Evolutionary conservation across 1,139 yeast genomes (phyloP).

Genomic region (Candida glucosophila): DNA sequence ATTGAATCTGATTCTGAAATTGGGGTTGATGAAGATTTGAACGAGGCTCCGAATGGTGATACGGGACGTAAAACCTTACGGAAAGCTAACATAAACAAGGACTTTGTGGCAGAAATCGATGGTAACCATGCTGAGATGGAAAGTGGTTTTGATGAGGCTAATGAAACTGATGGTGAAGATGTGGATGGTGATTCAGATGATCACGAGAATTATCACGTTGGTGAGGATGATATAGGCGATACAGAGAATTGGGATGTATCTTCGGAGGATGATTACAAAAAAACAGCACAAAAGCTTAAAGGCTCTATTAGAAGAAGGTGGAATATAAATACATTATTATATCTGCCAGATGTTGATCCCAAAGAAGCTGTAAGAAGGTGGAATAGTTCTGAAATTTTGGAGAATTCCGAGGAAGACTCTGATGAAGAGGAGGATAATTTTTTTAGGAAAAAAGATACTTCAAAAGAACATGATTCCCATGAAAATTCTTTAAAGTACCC

Average conservation of each 20-base stretch:
- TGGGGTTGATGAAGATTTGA: too few relatives aligned
- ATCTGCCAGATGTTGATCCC: conserved; percentile 70
- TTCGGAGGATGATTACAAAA: conserved; percentile 33
- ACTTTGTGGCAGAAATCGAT: conserved; percentile 23
- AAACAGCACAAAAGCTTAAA: conserved; percentile 38
- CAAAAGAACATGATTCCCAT: conserved; percentile 27
- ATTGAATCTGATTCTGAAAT: conserved; percentile 12
- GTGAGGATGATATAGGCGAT: too few relatives aligned
- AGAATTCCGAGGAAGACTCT: too few relatives aligned
- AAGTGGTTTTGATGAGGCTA: too few relatives aligned
- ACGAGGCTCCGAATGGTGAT: conserved; percentile 15
- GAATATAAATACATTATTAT: conserved; percentile 76
- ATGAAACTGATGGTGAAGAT: conserved; percentile 42
- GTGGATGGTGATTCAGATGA: conserved; percentile 31
- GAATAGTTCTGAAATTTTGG: too few relatives aligned
- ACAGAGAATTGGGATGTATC: conserved; percentile 39
- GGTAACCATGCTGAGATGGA: too few relatives aligned
- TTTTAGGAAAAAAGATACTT: conserved; percentile 43
- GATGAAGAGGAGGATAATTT: conserved; percentile 48
- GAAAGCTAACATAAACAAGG: too few relatives aligned
- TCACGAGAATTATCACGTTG: conserved; percentile 44
- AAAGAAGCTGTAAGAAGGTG: conserved; percentile 70
- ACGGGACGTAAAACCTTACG: conserved; percentile 56
- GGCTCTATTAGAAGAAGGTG: conserved; percentile 42
- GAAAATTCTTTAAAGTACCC: conserved; percentile 31